Conservation (phyloP, 2,329 filamentous ascomycete genomes). For the Arthroderma sp. region DNA sequence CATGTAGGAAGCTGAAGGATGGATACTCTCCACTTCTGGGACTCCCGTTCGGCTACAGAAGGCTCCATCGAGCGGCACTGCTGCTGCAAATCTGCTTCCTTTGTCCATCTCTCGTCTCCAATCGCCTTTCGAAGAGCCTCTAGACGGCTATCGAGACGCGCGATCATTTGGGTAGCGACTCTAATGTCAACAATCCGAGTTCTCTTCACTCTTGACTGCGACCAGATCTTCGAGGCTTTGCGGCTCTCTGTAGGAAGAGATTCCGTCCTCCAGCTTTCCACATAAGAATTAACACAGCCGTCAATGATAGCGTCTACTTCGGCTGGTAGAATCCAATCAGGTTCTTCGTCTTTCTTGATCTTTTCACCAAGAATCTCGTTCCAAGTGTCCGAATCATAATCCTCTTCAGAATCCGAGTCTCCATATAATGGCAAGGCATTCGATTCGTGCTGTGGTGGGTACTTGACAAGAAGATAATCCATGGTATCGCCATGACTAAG, state of each 20-base stretch:
- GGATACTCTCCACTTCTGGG: slow-evolving; percentile 31
- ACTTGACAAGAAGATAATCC: slow-evolving; percentile 30
- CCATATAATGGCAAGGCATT: slow-evolving; percentile 39
- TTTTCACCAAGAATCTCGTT: slow-evolving; percentile 43
- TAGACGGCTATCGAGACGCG: slow-evolving; percentile 39
- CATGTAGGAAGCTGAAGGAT: slow-evolving; percentile 25
- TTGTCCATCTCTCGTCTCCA: slow-evolving; percentile 39
- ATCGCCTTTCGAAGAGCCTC: slow-evolving; percentile 44
- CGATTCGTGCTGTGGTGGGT: slow-evolving; percentile 25
- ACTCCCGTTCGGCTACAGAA: slow-evolving; percentile 47
- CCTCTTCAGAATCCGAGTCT: slow-evolving; percentile 40
- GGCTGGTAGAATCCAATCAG: slow-evolving; percentile 26
- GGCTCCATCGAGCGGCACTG: slow-evolving; percentile 49
- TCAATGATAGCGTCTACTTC: slow-evolving; percentile 43
- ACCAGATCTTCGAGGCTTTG: slow-evolving; percentile 52
- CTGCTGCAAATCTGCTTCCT: slow-evolving; percentile 37
- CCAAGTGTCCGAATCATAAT: slow-evolving; percentile 47
- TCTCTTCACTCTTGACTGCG: slow-evolving; percentile 34
- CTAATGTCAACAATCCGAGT: slow-evolving; percentile 32
- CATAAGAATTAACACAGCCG: slow-evolving; percentile 38
- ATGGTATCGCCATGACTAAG: slow-evolving; percentile 13
- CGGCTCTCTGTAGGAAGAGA: slow-evolving; percentile 43
- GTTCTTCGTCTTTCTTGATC: slow-evolving; percentile 30
- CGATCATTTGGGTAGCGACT: slow-evolving; percentile 30
- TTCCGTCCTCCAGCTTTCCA: slow-evolving; percentile 43